Percentiles rank a stretch among this genome's conserved stretches.
Conservation (phyloP, 768 basidiomycete species). For the Saitozyma podzolica region DNA sequence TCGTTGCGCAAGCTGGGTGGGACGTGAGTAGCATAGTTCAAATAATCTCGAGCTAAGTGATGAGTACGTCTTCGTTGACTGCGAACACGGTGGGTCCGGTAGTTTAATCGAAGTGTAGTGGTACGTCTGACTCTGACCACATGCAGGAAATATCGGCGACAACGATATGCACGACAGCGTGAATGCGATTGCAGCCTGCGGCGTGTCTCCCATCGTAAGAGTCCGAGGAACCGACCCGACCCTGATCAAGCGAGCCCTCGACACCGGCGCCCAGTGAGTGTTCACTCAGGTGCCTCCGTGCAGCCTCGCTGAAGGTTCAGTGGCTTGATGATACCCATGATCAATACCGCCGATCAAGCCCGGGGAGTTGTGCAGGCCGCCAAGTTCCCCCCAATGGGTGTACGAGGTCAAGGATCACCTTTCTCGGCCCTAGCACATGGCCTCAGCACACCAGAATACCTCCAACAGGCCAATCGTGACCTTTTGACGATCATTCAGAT, state of each 20-base stretch:
- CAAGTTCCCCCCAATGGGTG: conserved; percentile 32
- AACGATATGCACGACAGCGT: conserved; percentile 31
- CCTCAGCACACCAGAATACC: conserved; percentile 31
- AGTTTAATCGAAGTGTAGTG: too few relatives aligned
- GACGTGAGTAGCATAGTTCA: conserved; percentile 21
- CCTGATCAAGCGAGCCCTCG: conserved; percentile 35
- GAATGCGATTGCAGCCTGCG: conserved; percentile 19
- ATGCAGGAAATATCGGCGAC: conserved; percentile 30
- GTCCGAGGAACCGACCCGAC: conserved; percentile 14
- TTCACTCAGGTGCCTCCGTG: not conserved
- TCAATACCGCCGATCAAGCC: conserved; percentile 31
- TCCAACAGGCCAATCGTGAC: conserved; percentile 58
- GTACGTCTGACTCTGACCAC: too few relatives aligned
- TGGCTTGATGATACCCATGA: conserved; percentile 20
- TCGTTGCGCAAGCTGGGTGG: conserved; percentile 18
- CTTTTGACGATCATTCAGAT: conserved; percentile 67
- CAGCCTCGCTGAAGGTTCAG: conserved; percentile 1
- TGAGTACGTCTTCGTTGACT: conserved; percentile 20
- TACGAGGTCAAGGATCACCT: conserved; percentile 24
- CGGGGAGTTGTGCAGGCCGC: conserved; percentile 17
- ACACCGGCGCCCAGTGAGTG: conserved; percentile 33
- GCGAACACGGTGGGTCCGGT: conserved; percentile 32
- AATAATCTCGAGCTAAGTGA: not conserved
- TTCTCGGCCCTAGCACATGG: conserved; percentile 21
- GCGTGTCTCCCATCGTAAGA: conserved; percentile 29